A percentile compares a stretch with the other conserved stretches of the same genome.
These are phyloP conservation scores for Garcia nutans DNA, from an alignment of 345 rosid species.

Conservation along the genomic window DNA sequence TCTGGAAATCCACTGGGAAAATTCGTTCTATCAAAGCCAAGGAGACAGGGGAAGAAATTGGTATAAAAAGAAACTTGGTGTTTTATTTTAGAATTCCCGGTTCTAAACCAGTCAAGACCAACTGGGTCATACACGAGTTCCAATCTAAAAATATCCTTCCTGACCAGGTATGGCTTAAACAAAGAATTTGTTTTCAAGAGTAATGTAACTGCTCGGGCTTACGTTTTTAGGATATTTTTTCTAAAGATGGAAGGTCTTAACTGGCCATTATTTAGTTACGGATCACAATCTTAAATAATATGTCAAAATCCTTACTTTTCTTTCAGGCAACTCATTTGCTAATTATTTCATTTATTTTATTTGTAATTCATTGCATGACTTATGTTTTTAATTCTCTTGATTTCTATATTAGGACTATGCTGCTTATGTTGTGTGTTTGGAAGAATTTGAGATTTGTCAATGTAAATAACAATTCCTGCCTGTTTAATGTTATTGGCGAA, in stretches of 20 bases:
- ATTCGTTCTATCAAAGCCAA: slow-evolving; percentile 27
- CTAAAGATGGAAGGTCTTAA: too few species aligned
- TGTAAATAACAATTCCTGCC: background rate
- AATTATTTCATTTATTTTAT: background rate
- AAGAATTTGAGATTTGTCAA: background rate
- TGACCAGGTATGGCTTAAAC: slow-evolving; percentile 1
- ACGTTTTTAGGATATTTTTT: too few species aligned
- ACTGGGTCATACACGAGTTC: slow-evolving; percentile 35
- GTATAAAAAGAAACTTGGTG: slow-evolving; percentile 44
- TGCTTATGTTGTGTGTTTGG: background rate
- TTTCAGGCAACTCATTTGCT: background rate
- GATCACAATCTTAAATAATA: too few species aligned
- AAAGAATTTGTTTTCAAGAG: background rate
- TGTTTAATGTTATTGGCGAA: too few species aligned
- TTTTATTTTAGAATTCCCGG: slow-evolving; percentile 16
- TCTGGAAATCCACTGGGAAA: slow-evolving; percentile 46
- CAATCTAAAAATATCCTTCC: background rate
- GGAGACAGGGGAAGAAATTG: slow-evolving; percentile 28
- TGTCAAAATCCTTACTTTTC: too few species aligned
- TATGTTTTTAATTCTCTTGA: too few species aligned
- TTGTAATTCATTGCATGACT: too few species aligned
- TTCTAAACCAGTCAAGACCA: background rate
- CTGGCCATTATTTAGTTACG: too few species aligned
- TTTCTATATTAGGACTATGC: background rate
- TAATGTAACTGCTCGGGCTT: background rate